Base-by-base conservation (phyloP, 2,329 filamentous ascomycete genomes). In the Emydomyces testavorans region DNA sequence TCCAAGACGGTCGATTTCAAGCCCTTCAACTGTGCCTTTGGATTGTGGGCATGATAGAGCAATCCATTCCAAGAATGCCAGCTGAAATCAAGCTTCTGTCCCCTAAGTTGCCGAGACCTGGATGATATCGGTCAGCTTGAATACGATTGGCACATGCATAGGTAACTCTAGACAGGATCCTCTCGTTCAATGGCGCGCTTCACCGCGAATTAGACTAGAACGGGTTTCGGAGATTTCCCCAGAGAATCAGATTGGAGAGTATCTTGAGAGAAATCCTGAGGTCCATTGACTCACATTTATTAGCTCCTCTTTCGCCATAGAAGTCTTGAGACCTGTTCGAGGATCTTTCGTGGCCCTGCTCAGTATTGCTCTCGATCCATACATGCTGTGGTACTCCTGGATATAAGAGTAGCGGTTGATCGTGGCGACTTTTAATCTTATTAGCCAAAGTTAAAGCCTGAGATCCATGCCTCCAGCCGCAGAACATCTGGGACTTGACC, bases 181-280 rank as follows among this genome's bases (percentile, higher is more conserved):
- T 38, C 32, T 34, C 43, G 43, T 31, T 28, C 13, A 38, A 2
- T 15, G 16, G 23, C 43, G 31, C n/a, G 43, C 26, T 37, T 46
- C 43, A 23, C 43, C 43, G 43, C 43, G 4, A 28, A 8, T 13
- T 34, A 26, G 7, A 26, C 23, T 7, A 28, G 24, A 23, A 28
- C n/a, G 28, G 16, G 23, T 11, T n/a, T 26, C 41, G 41, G 41
- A 44, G 35, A 35, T 24, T 44, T 44, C 41, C 35, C 41, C 16
- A 34, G 16, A 13, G 31, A 15, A 15, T 31, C 31, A 15, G 16
- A 34, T n/a, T n/a, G n/a, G n/a, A 34, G 13, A 31, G 6, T 31
- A 4, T 15, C 31, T 10, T 11, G 31, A 34, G 31, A 34, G 31
- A n/a, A n/a, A n/a, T n/a, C n/a, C n/a, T n/a, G n/a, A n/a, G n/a